phyloP scores from a whole-genome alignment of 2,329 filamentous ascomycete species.

The Pyricularia grisea region DNA sequence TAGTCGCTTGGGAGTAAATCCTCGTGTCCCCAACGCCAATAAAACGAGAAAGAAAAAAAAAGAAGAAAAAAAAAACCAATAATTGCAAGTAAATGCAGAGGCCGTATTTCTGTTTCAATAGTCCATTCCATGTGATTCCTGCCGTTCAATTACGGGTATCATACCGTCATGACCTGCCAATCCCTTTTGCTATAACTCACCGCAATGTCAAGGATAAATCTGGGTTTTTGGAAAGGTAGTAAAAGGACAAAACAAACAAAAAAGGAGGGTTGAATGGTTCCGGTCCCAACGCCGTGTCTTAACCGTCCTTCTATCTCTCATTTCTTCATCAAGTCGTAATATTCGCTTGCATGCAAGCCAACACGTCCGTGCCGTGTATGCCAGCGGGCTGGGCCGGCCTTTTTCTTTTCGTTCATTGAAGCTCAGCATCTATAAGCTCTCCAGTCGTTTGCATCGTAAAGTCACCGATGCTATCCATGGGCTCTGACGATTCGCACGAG shows the following conservation, averaged over 20 bases:
- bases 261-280: neutral
- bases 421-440: slow-evolving; percentile 23
- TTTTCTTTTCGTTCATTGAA: slow-evolving; percentile 6
- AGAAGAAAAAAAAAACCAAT: neutral
- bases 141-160: neutral
- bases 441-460: slow-evolving; percentile 30
- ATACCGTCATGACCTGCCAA: neutral
- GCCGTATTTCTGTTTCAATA: neutral
- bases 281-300: neutral
- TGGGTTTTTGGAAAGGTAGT: neutral
- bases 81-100: neutral
- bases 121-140: neutral
- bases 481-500: slow-evolving; percentile 44
- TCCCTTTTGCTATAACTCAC: neutral
- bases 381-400: neutral
- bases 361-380: neutral
- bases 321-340: slow-evolving; percentile 5
- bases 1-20: neutral
- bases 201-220: neutral
- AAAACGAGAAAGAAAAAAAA: no score
- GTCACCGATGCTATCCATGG: slow-evolving; percentile 39
- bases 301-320: slow-evolving; percentile 1
- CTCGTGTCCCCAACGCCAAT: neutral
- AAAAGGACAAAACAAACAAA: neutral
- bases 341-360: neutral